phyloP scores from a whole-genome alignment of 2,329 filamentous ascomycete species.

The Cladophialophora yegresii region DNA sequence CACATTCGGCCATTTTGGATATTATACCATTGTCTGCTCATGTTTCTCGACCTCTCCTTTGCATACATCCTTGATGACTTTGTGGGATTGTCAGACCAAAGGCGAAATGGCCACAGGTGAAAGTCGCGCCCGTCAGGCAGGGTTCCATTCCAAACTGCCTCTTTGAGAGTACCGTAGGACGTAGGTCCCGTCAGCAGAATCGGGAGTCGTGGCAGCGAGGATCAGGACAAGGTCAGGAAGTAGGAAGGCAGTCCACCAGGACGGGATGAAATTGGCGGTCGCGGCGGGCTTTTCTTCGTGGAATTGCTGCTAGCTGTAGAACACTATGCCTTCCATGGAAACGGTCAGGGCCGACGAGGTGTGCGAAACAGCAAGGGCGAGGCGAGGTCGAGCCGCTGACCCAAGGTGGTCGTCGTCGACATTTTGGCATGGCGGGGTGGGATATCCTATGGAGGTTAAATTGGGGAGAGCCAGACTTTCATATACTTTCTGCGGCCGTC shows the following conservation, averaged over 20 bases:
- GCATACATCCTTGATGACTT: slow-evolving; percentile 15
- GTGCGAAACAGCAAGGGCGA: slow-evolving; percentile 20
- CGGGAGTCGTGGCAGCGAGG: slow-evolving; percentile 16
- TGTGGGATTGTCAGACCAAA: slow-evolving; percentile 15
- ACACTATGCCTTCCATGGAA: slow-evolving; percentile 22
- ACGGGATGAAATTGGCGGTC: slow-evolving; percentile 11
- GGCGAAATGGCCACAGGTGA: slow-evolving; percentile 24
- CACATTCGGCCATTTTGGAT: slow-evolving; percentile 24
- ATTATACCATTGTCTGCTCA: slow-evolving; percentile 21
- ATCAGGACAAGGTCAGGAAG: slow-evolving; percentile 17
- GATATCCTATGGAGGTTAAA: not conserved
- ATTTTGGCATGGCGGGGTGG: not conserved
- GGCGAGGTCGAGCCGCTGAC: slow-evolving; percentile 17
- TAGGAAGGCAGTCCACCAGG: slow-evolving; percentile 22
- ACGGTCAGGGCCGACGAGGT: slow-evolving; percentile 26
- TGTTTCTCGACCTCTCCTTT: slow-evolving; percentile 30
- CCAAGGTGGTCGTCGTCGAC: slow-evolving; percentile 21
- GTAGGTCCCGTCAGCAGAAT: slow-evolving; percentile 17
- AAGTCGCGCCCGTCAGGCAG: slow-evolving; percentile 19
- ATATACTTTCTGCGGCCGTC: not conserved
- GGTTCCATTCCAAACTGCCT: slow-evolving; percentile 18
- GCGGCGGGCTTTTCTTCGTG: slow-evolving; percentile 17
- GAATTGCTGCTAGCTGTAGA: slow-evolving; percentile 20
- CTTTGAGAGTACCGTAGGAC: slow-evolving; percentile 11
- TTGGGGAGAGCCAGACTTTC: not conserved